Conservation (phyloP, 2,329 filamentous ascomycete species). For the Dryadomyces sulphureus region DNA sequence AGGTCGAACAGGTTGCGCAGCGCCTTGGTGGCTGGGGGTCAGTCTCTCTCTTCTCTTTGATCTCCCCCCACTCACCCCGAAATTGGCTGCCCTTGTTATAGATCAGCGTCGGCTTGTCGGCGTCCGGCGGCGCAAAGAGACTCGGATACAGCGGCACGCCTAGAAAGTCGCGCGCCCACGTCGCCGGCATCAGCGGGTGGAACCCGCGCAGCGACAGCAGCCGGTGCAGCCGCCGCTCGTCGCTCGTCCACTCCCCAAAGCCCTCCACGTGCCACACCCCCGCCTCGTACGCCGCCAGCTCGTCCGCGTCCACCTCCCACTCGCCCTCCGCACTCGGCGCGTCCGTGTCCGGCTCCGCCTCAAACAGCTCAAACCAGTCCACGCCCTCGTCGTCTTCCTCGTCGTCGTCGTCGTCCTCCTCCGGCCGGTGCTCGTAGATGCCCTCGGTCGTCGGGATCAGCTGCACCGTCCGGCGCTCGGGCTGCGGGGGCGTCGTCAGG, state of each 20-base stretch:
- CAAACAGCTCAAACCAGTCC: slow-evolving; percentile 3
- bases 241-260: slow-evolving; percentile 16
- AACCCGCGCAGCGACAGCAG: slow-evolving; percentile 20
- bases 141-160: slow-evolving; percentile 19
- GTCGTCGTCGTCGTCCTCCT: not conserved
- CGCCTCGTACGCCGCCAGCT: slow-evolving; percentile 10
- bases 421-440: not conserved
- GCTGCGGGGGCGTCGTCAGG: not conserved
- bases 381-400: slow-evolving; percentile 1
- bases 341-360: slow-evolving; percentile 4
- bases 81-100: slow-evolving; percentile 15
- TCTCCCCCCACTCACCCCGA: slow-evolving; percentile 11
- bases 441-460: not conserved
- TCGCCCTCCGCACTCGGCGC: slow-evolving; percentile 7
- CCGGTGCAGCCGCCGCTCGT: slow-evolving; percentile 18
- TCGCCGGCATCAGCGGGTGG: slow-evolving; percentile 19
- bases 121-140: slow-evolving; percentile 15
- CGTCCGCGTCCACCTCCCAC: slow-evolving; percentile 11
- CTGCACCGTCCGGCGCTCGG: not conserved
- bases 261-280: slow-evolving; percentile 7
- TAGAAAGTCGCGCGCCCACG: slow-evolving; percentile 18
- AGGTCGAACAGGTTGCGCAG: slow-evolving; percentile 20
- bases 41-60: too few relatives aligned
- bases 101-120: slow-evolving; percentile 14
- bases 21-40: slow-evolving; percentile 17